Base-by-base conservation (phyloP, 768 basidiomycete species). In the Lentinula detonsa region DNA sequence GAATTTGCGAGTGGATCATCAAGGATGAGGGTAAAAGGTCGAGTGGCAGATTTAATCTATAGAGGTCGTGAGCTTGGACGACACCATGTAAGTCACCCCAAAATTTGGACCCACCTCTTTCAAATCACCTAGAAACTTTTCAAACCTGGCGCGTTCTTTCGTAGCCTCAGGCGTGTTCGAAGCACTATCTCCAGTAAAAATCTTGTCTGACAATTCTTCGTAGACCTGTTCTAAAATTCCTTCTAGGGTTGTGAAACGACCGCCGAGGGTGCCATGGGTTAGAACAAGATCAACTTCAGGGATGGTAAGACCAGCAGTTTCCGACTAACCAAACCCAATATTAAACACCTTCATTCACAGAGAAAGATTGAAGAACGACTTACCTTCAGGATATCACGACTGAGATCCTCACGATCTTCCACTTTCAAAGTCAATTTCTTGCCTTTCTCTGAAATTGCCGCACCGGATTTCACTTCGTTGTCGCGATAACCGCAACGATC, bases 1-100 rank as follows among this genome's bases (percentile, higher is more conserved):
- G 93, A 95, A 72, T 98, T 98, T 13, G 93, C 88, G 18, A 98
- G 78, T 2, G 97, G 97, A 69, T 98, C 96, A 68, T 98, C 96
- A 9, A 99, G 78, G 70, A 98, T 90, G 62, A 99, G 70, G 0
- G 96, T 98, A 75, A 96, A 99, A 3, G 89, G 87, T 37, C 78
- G 79, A 56, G 87, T 82, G 11, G 83, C 95, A 48, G 78, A 81
- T 74, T 93, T 94, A 64, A 95, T 83, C 90, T 93, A 31, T 23
- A 23, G 5, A 48, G 18, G 6, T n/a, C 11, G 46, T 18, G 28
- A 63, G 55, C 64, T 42, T 62, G 54, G 59, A 28, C 23, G 45
- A 54, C 28, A 21, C 9, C 8, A 48, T 11, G 8, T 15, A 18
- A 33, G 49, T 4, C 11, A 13, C n/a, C 15, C 43, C 7, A 18